These are phyloP conservation scores for Haplosporangium sp. DNA, from an alignment of 371 early-diverging fungal species.

Conservation along the genomic window DNA sequence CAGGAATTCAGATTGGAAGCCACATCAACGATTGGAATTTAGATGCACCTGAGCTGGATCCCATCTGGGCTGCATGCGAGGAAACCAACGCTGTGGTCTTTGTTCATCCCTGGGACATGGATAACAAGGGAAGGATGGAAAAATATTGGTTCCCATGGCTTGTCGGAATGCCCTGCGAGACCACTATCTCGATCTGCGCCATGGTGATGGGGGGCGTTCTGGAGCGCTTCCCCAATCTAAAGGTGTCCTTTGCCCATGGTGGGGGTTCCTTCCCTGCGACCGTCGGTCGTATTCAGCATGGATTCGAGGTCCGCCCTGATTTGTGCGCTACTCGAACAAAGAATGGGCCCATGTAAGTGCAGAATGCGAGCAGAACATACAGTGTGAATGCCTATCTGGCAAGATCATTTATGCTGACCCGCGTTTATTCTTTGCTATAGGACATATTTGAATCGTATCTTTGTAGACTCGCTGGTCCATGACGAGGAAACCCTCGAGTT, in stretches of 20 bases:
- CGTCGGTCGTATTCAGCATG: slow-evolving; percentile 75
- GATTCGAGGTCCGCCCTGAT: slow-evolving; percentile 76
- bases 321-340: slow-evolving; percentile 68
- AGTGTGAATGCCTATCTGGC: neutral
- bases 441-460: slow-evolving; percentile 65
- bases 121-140: slow-evolving; percentile 67
- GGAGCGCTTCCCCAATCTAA: slow-evolving; percentile 72
- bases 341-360: slow-evolving; percentile 59
- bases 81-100: slow-evolving; percentile 73
- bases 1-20: slow-evolving; percentile 79
- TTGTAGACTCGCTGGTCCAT: slow-evolving; percentile 78
- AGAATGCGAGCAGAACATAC: neutral
- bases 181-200: slow-evolving; percentile 74
- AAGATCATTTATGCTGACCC: neutral
- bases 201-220: slow-evolving; percentile 77
- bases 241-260: slow-evolving; percentile 77
- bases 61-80: slow-evolving; percentile 74
- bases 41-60: slow-evolving; percentile 76
- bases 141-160: slow-evolving; percentile 85
- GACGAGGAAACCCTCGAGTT: slow-evolving; percentile 73
- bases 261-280: slow-evolving; percentile 79
- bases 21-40: slow-evolving; percentile 81
- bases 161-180: slow-evolving; percentile 81
- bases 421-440: slow-evolving; percentile 59
- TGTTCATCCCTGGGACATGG: slow-evolving; percentile 84